Conservation (phyloP, 148 eudicot species). For the Diospyros kaki region DNA sequence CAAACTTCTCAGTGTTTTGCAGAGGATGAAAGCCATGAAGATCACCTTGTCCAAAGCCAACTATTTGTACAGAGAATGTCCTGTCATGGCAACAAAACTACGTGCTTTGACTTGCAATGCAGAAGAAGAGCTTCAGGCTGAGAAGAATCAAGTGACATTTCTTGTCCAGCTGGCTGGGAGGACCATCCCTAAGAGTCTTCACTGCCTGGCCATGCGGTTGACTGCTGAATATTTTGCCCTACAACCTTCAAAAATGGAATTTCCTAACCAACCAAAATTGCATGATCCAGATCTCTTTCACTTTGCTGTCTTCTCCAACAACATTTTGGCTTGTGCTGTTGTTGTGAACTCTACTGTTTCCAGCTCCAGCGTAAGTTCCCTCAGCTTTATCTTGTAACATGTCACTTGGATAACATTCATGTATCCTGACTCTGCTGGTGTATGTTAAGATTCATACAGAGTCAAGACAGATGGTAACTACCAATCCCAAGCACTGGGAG, state of each 20-base stretch:
- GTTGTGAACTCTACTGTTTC: constrained; percentile 89
- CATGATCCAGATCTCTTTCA: constrained; percentile 57
- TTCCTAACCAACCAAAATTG: constrained; percentile 54
- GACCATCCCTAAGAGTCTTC: constrained; percentile 93
- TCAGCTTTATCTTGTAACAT: constrained; percentile 9
- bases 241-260: constrained; percentile 43
- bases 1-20: constrained; percentile 51
- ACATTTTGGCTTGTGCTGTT: constrained; percentile 84
- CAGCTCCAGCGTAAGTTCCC: constrained; percentile 53
- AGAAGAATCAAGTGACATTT: constrained; percentile 53
- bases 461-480: background rate
- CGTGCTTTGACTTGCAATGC: constrained; percentile 81
- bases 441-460: background rate
- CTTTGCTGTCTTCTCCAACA: constrained; percentile 84
- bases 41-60: constrained; percentile 65
- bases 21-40: constrained; percentile 68
- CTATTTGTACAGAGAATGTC: constrained; percentile 66
- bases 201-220: constrained; percentile 94
- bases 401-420: background rate
- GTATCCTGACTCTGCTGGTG: background rate
- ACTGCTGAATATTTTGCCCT: constrained; percentile 72
- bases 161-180: constrained; percentile 79
- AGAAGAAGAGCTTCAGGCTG: constrained; percentile 63
- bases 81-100: constrained; percentile 64
- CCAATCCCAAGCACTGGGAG: background rate